Percentiles rank a stretch among this genome's conserved stretches.
phyloP scores from a whole-genome alignment of 225 moss, liverwort and hornwort species.

The Physcomitrellopsis africana region DNA sequence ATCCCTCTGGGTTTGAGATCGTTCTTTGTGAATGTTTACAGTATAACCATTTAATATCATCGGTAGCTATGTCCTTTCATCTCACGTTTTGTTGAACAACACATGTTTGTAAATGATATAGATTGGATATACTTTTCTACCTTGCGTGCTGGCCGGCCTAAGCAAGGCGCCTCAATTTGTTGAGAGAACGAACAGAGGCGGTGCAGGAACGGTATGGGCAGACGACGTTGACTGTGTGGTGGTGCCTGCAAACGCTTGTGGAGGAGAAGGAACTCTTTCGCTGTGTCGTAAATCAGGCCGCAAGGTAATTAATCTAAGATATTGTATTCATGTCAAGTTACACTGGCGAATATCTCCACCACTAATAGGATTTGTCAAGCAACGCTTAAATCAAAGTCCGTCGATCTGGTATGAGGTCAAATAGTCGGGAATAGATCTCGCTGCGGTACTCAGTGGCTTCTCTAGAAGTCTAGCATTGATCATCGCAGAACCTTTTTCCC shows the following conservation, averaged over 20 bases:
- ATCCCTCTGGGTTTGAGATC: not conserved
- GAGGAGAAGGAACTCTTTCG: constrained; percentile 80
- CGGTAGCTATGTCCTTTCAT: not conserved
- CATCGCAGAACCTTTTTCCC: not conserved
- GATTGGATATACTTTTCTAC: constrained; percentile 92
- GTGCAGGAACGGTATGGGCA: constrained; percentile 69
- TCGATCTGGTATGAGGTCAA: not conserved
- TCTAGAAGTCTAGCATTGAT: not conserved
- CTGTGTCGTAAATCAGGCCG: constrained; percentile 60
- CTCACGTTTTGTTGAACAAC: not conserved
- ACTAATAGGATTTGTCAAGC: not conserved
- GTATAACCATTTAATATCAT: not conserved
- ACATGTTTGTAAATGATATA: constrained; percentile 38
- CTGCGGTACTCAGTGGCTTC: not conserved
- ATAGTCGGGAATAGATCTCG: not conserved
- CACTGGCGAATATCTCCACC: not conserved
- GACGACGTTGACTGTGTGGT: constrained; percentile 88
- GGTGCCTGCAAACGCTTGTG: constrained; percentile 86
- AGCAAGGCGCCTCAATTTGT: constrained; percentile 90
- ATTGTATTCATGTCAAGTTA: not conserved
- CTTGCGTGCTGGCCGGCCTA: constrained; percentile 84
- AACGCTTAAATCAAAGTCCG: not conserved
- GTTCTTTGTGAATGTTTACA: constrained; percentile 10
- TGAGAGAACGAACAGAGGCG: constrained; percentile 43
- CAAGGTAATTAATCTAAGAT: constrained; percentile 50